These are phyloP conservation scores for Vanrija sp. DNA, from an alignment of 1,284 basidiomycete species.

Conservation along the genomic window DNA sequence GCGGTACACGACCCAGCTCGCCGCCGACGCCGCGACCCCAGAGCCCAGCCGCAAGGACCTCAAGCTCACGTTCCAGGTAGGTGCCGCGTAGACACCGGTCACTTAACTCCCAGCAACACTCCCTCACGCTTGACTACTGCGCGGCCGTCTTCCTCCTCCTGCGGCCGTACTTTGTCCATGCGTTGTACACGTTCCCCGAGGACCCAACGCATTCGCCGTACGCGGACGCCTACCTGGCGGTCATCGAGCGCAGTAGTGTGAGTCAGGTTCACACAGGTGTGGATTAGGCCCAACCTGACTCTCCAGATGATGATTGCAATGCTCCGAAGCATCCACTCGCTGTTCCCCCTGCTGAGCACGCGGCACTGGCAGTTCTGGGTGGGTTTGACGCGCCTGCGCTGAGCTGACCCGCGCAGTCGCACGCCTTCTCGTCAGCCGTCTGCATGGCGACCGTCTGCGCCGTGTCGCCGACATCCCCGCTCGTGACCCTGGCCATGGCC, in stretches of 20 bases:
- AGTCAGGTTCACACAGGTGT: constrained; percentile 8
- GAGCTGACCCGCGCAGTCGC: constrained; percentile 11
- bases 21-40: constrained; percentile 19
- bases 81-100: background rate
- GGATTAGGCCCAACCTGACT: constrained; percentile 2
- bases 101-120: constrained; percentile 18
- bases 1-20: constrained; percentile 18
- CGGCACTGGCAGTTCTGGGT: constrained; percentile 28
- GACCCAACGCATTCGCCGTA: constrained; percentile 28
- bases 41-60: constrained; percentile 19
- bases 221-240: constrained; percentile 29
- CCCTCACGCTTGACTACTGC: constrained; percentile 26
- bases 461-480: constrained; percentile 18
- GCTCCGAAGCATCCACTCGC: constrained; percentile 24
- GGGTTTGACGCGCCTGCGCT: background rate
- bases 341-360: constrained; percentile 21
- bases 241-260: constrained; percentile 27
- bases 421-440: constrained; percentile 31
- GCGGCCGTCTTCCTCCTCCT: constrained; percentile 31
- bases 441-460: constrained; percentile 31
- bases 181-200: constrained; percentile 25
- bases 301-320: constrained; percentile 24
- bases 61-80: constrained; percentile 21
- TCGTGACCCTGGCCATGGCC: constrained; percentile 22
- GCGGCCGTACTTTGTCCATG: constrained; percentile 33